Percentiles rank a stretch among this genome's conserved stretches.
Evolutionary conservation across 163 green algal genomes (phyloP).

Genomic region (Coccomyxa subellipsoidea): DNA sequence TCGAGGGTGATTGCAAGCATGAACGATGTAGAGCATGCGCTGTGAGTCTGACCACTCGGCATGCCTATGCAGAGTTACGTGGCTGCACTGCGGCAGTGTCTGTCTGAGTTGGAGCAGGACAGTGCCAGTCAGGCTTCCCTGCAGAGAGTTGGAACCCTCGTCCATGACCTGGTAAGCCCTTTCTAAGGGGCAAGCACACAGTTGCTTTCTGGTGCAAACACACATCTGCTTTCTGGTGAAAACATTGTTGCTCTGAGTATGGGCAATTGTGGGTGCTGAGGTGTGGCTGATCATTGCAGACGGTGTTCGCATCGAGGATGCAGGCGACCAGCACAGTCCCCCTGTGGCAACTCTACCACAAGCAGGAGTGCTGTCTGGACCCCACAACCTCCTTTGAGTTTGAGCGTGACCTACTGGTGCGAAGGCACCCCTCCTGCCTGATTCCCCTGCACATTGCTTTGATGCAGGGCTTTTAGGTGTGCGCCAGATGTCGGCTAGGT

Average conservation of each 20-base stretch:
- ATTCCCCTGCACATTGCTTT: too few species aligned
- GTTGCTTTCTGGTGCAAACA: too few species aligned
- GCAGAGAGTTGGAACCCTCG: background rate
- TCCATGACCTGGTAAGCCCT: background rate
- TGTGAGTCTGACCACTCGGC: background rate
- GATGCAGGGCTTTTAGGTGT: too few species aligned
- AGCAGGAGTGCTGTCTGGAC: background rate
- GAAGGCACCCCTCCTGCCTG: background rate
- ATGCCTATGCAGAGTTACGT: background rate
- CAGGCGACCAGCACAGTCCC: background rate
- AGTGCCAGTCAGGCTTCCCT: background rate
- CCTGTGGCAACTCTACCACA: background rate
- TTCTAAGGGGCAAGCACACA: background rate
- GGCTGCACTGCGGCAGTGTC: background rate
- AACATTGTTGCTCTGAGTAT: too few species aligned
- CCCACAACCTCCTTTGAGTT: background rate
- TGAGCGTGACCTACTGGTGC: background rate
- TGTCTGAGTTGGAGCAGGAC: background rate
- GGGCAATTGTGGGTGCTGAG: too few species aligned
- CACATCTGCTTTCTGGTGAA: too few species aligned
- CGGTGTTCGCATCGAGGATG: background rate
- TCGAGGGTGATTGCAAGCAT: too few species aligned
- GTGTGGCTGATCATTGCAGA: background rate
- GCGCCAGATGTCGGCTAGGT: too few species aligned
- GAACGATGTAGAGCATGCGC: too few species aligned